Conservation (phyloP, 2,329 filamentous ascomycete genomes). For the Cytospora chrysosperma region DNA sequence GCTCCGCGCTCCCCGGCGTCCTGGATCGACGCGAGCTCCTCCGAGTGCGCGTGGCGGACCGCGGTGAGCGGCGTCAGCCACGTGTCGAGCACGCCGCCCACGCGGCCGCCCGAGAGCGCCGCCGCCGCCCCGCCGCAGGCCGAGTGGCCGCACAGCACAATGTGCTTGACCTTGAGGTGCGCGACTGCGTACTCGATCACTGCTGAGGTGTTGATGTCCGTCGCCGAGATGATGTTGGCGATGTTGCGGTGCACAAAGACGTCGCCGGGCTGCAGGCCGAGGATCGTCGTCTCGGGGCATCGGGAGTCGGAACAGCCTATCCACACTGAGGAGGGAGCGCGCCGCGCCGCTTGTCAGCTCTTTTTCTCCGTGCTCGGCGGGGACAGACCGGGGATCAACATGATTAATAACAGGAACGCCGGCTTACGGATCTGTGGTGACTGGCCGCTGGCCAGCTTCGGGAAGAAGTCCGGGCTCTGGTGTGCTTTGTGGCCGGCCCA, state of each 20-base stretch:
- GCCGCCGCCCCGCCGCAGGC: slow-evolving; percentile 66
- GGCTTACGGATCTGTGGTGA: slow-evolving; percentile 58
- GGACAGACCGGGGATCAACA: background rate
- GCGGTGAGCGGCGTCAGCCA: slow-evolving; percentile 54
- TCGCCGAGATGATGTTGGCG: slow-evolving; percentile 74
- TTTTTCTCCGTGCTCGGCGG: background rate
- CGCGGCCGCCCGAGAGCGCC: slow-evolving; percentile 46
- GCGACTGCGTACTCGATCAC: slow-evolving; percentile 79
- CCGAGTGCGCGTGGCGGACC: slow-evolving; percentile 45
- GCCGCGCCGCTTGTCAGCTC: background rate
- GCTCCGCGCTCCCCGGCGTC: slow-evolving; percentile 55
- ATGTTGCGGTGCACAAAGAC: slow-evolving; percentile 91
- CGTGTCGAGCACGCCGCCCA: slow-evolving; percentile 55
- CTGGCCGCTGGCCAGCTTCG: slow-evolving; percentile 65
- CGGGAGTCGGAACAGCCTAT: slow-evolving; percentile 85
- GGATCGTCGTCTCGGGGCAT: slow-evolving; percentile 78
- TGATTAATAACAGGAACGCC: slow-evolving; percentile 8
- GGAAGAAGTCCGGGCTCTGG: slow-evolving; percentile 70
- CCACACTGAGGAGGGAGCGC: slow-evolving; percentile 57
- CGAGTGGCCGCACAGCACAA: slow-evolving; percentile 69
- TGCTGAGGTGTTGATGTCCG: slow-evolving; percentile 71
- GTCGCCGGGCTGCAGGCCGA: slow-evolving; percentile 76
- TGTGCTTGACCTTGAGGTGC: slow-evolving; percentile 68
- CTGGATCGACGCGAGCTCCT: slow-evolving; percentile 54
- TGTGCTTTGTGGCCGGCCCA: slow-evolving; percentile 66